Percentiles rank a stretch among this genome's conserved stretches.
Conservation (phyloP, 2,329 filamentous ascomycete genomes). For the Kalmusia sp. region DNA sequence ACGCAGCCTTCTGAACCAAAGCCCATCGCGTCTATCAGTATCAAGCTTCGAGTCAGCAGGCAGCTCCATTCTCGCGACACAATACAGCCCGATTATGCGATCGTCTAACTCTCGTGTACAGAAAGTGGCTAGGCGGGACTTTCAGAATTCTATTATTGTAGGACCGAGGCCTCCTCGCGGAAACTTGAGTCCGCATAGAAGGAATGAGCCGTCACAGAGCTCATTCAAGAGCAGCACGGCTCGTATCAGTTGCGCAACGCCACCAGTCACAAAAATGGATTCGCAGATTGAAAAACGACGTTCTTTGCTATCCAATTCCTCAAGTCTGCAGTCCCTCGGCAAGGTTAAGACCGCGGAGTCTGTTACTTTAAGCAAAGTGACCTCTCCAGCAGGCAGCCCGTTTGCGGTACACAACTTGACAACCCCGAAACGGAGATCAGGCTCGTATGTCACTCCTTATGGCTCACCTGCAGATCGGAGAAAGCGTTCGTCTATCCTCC, state of each 20-base stretch:
- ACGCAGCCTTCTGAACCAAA: constrained; percentile 33
- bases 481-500: constrained; percentile 32
- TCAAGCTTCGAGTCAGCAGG: constrained; percentile 50
- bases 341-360: constrained; percentile 44
- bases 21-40: constrained; percentile 47
- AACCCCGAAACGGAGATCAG: constrained; percentile 45
- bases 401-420: constrained; percentile 33
- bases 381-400: constrained; percentile 35
- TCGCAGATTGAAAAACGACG: constrained; percentile 13
- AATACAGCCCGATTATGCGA: constrained; percentile 44
- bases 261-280: constrained; percentile 6
- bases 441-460: constrained; percentile 44
- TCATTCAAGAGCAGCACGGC: constrained; percentile 25
- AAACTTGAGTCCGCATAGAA: constrained; percentile 29
- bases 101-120: constrained; percentile 37
- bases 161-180: constrained; percentile 39
- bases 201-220: constrained; percentile 17
- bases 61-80: constrained; percentile 50
- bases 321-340: constrained; percentile 26
- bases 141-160: constrained; percentile 40
- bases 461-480: constrained; percentile 50
- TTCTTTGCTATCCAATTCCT: constrained; percentile 17
- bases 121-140: constrained; percentile 44
- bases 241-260: constrained; percentile 15
- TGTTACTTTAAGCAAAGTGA: constrained; percentile 42